Conservation (phyloP, 1,139 yeast species). For the Suhomyces maxii region DNA sequence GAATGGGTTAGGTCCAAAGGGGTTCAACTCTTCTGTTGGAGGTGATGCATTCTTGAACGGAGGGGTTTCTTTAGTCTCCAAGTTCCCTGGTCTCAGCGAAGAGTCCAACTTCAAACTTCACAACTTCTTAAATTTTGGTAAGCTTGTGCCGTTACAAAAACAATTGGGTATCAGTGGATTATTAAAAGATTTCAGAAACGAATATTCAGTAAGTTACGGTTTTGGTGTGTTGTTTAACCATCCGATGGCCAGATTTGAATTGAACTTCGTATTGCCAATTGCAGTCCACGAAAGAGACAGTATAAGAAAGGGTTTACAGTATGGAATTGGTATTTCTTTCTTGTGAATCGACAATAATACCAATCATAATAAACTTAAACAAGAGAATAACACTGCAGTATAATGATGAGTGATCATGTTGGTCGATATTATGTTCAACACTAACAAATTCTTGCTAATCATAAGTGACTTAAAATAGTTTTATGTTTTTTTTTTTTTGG, state of each 20-base stretch:
- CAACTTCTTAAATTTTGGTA: conserved; percentile 72
- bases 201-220: conserved; percentile 61
- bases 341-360: conserved; percentile 38
- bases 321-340: conserved; percentile 88
- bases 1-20: conserved; percentile 87
- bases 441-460: background rate
- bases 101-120: conserved; percentile 71
- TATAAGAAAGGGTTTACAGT: conserved; percentile 82
- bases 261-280: conserved; percentile 81
- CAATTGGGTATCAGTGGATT: background rate
- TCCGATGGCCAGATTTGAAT: conserved; percentile 88
- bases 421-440: too few species aligned
- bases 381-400: background rate
- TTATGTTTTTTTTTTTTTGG: background rate
- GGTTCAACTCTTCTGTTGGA: conserved; percentile 61
- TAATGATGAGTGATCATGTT: too few species aligned
- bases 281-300: conserved; percentile 64
- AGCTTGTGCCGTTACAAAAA: conserved; percentile 44
- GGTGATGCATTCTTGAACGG: conserved; percentile 76
- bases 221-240: conserved; percentile 79
- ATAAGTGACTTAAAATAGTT: background rate
- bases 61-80: conserved; percentile 67
- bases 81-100: conserved; percentile 56
- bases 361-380: too few species aligned
- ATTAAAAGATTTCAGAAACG: conserved; percentile 25